Conservation (phyloP, 1,284 basidiomycete genomes). For the Phlebopus sp. region DNA sequence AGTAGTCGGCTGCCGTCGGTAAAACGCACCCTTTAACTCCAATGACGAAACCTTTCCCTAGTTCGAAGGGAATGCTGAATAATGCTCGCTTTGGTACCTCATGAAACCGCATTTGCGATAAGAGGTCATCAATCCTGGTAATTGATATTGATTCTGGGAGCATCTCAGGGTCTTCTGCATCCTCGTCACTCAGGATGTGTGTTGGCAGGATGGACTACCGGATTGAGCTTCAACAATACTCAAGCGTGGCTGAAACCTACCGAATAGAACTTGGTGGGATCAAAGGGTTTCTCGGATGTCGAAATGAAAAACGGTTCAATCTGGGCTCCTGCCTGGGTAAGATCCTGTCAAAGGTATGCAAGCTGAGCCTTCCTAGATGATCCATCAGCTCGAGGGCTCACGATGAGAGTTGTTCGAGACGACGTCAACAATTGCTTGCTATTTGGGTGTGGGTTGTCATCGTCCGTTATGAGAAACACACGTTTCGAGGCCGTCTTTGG, state of each 20-base stretch:
- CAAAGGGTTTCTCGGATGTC: conserved; percentile 66
- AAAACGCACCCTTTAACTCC: conserved; percentile 82
- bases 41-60: conserved; percentile 81
- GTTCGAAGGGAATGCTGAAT: conserved; percentile 79
- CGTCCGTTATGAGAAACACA: conserved; percentile 90
- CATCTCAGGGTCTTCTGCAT: conserved; percentile 44
- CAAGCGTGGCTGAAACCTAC: conserved; percentile 43
- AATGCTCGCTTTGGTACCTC: conserved; percentile 87
- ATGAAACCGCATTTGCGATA: conserved; percentile 78
- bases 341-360: conserved; percentile 53
- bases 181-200: conserved; percentile 48
- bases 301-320: conserved; percentile 94
- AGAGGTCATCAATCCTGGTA: conserved; percentile 72
- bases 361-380: not conserved
- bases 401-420: conserved; percentile 67
- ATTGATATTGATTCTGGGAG: conserved; percentile 69
- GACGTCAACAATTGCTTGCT: conserved; percentile 60
- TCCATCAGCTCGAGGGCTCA: conserved; percentile 32
- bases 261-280: conserved; percentile 80
- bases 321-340: conserved; percentile 75
- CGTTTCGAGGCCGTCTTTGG: conserved; percentile 87
- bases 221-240: conserved; percentile 6
- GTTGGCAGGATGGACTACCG: conserved; percentile 61
- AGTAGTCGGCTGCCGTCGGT: conserved; percentile 3
- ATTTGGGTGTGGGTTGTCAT: conserved; percentile 63